These are phyloP conservation scores for Verticillium nonalfalfae DNA, from an alignment of 2,329 filamentous ascomycete species.

Conservation along the genomic window DNA sequence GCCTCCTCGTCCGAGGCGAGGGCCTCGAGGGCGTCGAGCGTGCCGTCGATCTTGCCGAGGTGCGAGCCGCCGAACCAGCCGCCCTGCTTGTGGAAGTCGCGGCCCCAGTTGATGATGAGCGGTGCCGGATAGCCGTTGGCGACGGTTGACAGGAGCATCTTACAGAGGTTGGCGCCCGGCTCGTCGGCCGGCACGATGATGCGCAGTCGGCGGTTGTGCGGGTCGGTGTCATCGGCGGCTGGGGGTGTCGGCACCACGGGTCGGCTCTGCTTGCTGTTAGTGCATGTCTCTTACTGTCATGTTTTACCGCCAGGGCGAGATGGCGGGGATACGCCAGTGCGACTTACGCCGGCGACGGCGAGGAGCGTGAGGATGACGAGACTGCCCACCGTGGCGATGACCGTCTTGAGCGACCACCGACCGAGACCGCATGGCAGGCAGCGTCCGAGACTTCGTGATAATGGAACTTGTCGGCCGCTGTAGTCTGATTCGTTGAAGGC, in stretches of 20 bases:
- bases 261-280: too few relatives aligned
- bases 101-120: slow-evolving; percentile 20
- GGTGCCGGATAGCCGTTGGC: slow-evolving; percentile 21
- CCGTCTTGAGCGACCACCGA: neutral
- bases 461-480: neutral
- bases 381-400: neutral
- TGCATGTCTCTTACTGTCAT: too few relatives aligned
- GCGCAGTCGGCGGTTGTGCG: slow-evolving; percentile 11
- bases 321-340: too few relatives aligned
- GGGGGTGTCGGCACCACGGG: neutral
- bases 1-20: slow-evolving; percentile 5
- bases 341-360: neutral
- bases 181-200: slow-evolving; percentile 19
- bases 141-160: slow-evolving; percentile 20
- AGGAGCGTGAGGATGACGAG: neutral
- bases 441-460: neutral
- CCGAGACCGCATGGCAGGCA: neutral
- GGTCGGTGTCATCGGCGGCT: neutral
- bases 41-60: slow-evolving; percentile 19
- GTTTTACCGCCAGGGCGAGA: too few relatives aligned
- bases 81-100: slow-evolving; percentile 9
- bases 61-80: slow-evolving; percentile 17
- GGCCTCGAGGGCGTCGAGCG: slow-evolving; percentile 17
- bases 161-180: slow-evolving; percentile 19
- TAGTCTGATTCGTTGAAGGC: neutral